phyloP scores from a whole-genome alignment of 2,329 filamentous ascomycete species.

The Boeremia exigua region DNA sequence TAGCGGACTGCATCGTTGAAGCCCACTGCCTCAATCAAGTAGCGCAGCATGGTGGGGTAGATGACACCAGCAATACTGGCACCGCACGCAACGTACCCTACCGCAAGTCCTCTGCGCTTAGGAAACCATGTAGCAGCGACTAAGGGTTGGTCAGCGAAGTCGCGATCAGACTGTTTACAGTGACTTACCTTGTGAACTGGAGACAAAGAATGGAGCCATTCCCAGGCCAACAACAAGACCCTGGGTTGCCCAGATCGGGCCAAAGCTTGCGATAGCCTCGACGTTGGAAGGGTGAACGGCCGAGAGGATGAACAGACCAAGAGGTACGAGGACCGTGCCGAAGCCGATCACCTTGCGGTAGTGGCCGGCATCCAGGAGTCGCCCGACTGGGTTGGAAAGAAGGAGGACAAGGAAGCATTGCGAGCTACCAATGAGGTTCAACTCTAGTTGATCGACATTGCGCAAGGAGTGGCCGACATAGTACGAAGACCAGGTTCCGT shows the following conservation, averaged over 20 bases:
- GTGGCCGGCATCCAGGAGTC: constrained; percentile 57
- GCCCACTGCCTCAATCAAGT: constrained; percentile 50
- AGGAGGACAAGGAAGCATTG: constrained; percentile 56
- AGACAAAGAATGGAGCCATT: constrained; percentile 61
- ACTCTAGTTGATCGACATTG: constrained; percentile 47
- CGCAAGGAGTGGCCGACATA: constrained; percentile 55
- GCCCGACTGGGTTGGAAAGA: constrained; percentile 55
- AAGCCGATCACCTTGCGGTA: constrained; percentile 48
- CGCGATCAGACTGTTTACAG: not conserved
- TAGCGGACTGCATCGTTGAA: constrained; percentile 55
- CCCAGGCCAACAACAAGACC: constrained; percentile 56
- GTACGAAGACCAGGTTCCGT: constrained; percentile 58
- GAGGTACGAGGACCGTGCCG: constrained; percentile 52
- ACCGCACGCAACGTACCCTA: constrained; percentile 59
- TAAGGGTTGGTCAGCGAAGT: constrained; percentile 31
- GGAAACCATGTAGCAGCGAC: constrained; percentile 59
- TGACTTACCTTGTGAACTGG: constrained; percentile 56
- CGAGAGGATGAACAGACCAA: constrained; percentile 55
- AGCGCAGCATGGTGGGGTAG: constrained; percentile 56
- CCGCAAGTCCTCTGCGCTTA: constrained; percentile 54
- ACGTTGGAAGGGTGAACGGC: constrained; percentile 49
- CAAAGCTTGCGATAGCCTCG: constrained; percentile 49
- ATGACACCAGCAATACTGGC: constrained; percentile 56
- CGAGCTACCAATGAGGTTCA: constrained; percentile 58
- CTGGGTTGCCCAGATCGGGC: constrained; percentile 55